Conservation (phyloP, 805 yeast species). For the Kuraishia cidri region DNA sequence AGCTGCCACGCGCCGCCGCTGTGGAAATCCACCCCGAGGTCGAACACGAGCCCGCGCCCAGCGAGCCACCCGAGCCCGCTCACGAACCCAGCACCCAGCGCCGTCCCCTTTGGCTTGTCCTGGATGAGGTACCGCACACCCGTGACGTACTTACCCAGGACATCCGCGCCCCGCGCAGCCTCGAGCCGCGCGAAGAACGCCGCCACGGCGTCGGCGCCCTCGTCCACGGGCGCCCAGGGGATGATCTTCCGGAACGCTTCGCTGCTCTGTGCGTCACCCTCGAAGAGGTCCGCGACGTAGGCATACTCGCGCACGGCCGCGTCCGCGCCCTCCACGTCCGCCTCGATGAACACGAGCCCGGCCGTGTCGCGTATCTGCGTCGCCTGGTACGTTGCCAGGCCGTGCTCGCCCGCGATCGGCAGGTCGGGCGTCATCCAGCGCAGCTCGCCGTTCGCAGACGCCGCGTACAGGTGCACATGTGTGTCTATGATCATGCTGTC, state of each 20-base stretch:
- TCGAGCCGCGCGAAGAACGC: constrained; percentile 9
- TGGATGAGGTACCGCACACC: constrained; percentile 35
- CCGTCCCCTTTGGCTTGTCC: constrained; percentile 28
- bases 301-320: constrained; percentile 18
- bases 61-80: constrained; percentile 25
- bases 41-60: constrained; percentile 22
- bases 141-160: constrained; percentile 13
- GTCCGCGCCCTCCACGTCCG: constrained; percentile 17
- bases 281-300: constrained; percentile 12
- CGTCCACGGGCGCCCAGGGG: constrained; percentile 38
- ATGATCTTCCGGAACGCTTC: constrained; percentile 15
- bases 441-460: constrained; percentile 11
- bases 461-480: constrained; percentile 27
- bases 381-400: constrained; percentile 18
- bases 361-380: constrained; percentile 7
- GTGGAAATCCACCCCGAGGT: constrained; percentile 31
- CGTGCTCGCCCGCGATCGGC: constrained; percentile 14
- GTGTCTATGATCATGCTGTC: constrained; percentile 19
- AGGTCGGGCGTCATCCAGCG: constrained; percentile 24
- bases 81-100: constrained; percentile 17
- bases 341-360: constrained; percentile 25
- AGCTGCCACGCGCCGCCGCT: constrained; percentile 29
- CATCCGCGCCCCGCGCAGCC: constrained; percentile 5
- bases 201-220: constrained; percentile 17
- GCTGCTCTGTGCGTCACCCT: constrained; percentile 7